A percentile compares a stretch with the other conserved stretches of the same genome.
Evolutionary conservation across 495 filamentous ascomycete genomes (phyloP).

Genomic region (Hyaloscypha hepaticicola): DNA sequence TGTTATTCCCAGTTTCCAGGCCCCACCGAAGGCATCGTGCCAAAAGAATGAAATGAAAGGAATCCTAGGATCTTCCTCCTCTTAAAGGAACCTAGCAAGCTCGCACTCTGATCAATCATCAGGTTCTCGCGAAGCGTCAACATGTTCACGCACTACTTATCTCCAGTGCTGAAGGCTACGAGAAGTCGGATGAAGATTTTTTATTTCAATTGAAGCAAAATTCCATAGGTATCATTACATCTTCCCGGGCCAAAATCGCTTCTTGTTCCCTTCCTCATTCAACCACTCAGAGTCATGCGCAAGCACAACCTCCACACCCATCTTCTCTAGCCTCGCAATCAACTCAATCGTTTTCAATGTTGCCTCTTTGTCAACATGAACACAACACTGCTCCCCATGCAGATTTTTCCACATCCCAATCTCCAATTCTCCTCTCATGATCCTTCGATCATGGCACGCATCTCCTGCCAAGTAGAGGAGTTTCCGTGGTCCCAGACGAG

Average conservation of each 20-base stretch:
- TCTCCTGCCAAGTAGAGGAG: slow-evolving; percentile 48
- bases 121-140: too few relatives aligned
- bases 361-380: slow-evolving; percentile 39
- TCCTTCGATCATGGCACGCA: slow-evolving; percentile 46
- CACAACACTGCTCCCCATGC: slow-evolving; percentile 37
- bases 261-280: slow-evolving; percentile 36
- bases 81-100: too few relatives aligned
- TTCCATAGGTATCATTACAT: background rate
- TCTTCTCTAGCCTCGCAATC: slow-evolving; percentile 35
- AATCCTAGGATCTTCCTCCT: too few relatives aligned
- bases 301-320: slow-evolving; percentile 43
- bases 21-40: too few relatives aligned
- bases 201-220: too few relatives aligned
- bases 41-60: too few relatives aligned
- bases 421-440: slow-evolving; percentile 41
- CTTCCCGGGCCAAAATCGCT: slow-evolving; percentile 33
- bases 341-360: slow-evolving; percentile 38
- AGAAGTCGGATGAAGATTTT: too few relatives aligned
- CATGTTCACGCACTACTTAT: too few relatives aligned
- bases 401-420: slow-evolving; percentile 45
- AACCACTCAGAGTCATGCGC: slow-evolving; percentile 48
- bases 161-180: too few relatives aligned
- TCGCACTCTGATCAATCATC: too few relatives aligned
- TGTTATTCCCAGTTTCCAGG: too few relatives aligned
- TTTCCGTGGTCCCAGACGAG: slow-evolving; percentile 25